These are phyloP conservation scores for Sporobolomyces pararoseus DNA, from an alignment of 768 basidiomycete species.

Conservation along the genomic window DNA sequence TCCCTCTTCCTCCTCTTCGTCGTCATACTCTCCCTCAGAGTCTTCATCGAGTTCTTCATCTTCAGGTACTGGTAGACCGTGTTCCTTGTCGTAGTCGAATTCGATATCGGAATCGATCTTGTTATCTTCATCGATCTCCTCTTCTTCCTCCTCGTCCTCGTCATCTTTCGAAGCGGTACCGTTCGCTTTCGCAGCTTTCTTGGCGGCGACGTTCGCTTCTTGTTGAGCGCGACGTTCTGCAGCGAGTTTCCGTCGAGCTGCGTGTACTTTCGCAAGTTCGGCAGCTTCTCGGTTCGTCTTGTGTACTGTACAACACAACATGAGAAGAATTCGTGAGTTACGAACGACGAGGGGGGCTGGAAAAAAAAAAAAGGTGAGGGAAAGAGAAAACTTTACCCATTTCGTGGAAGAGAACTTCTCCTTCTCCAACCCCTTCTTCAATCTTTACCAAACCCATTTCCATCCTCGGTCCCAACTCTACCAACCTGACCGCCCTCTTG, in stretches of 20 bases:
- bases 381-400: slow-evolving; percentile 78
- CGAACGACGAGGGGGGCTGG: too few species aligned
- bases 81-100: slow-evolving; percentile 47
- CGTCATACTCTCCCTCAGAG: slow-evolving; percentile 6
- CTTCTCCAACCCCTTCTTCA: slow-evolving; percentile 86
- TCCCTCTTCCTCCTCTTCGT: slow-evolving; percentile 30
- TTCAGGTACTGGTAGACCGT: slow-evolving; percentile 47
- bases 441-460: slow-evolving; percentile 91
- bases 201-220: slow-evolving; percentile 80
- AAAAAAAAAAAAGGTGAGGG: too few species aligned
- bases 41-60: slow-evolving; percentile 50
- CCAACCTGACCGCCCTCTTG: slow-evolving; percentile 80
- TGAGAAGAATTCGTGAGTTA: too few species aligned
- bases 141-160: slow-evolving; percentile 46
- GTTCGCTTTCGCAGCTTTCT: slow-evolving; percentile 57
- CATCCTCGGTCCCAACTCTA: slow-evolving; percentile 93
- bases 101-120: slow-evolving; percentile 44
- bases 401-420: slow-evolving; percentile 88
- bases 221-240: slow-evolving; percentile 80
- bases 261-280: slow-evolving; percentile 63
- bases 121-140: slow-evolving; percentile 48
- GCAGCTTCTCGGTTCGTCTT: slow-evolving; percentile 55
- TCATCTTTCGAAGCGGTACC: slow-evolving; percentile 40
- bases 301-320: slow-evolving; percentile 60
- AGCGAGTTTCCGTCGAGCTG: slow-evolving; percentile 66